These are phyloP conservation scores for Crithidia fasciculata DNA, from an alignment of 208 protist species.

Conservation along the genomic window DNA sequence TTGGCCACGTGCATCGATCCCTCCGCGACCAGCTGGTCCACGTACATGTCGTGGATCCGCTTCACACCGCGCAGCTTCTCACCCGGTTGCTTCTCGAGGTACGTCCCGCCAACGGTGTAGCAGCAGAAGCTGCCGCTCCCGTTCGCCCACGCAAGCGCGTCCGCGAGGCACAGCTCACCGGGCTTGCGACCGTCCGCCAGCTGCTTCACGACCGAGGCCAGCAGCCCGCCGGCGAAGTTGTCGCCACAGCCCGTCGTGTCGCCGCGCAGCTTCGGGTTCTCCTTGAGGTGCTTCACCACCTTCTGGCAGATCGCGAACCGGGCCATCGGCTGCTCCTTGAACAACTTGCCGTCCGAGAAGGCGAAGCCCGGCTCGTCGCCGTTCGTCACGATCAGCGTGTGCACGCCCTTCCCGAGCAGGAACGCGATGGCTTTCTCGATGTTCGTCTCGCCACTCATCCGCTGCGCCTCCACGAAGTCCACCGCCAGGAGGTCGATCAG, in stretches of 20 bases:
- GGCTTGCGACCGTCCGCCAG: conserved; percentile 24
- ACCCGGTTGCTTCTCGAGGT: conserved; percentile 28
- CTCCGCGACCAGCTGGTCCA: conserved; percentile 32
- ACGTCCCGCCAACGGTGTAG: conserved; percentile 40
- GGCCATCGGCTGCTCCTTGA: conserved; percentile 24
- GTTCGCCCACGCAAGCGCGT: conserved; percentile 34
- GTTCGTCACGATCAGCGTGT: conserved; percentile 32
- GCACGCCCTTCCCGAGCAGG: conserved; percentile 26
- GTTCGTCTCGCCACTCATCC: conserved; percentile 34
- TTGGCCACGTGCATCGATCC: conserved; percentile 18
- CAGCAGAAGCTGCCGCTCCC: conserved; percentile 39
- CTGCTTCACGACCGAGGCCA: conserved; percentile 31
- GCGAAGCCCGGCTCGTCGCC: conserved; percentile 24
- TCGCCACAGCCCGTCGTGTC: conserved; percentile 45
- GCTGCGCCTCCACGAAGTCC: conserved; percentile 35
- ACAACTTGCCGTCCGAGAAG: conserved; percentile 30
- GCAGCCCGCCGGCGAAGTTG: conserved; percentile 40
- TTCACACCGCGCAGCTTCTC: conserved; percentile 32
- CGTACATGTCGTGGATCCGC: conserved; percentile 29
- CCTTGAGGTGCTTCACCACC: conserved; percentile 28
- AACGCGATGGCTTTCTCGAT: conserved; percentile 31
- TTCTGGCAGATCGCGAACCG: conserved; percentile 28
- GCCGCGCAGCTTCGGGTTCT: conserved; percentile 32
- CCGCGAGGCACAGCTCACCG: conserved; percentile 24
- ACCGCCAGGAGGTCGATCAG: conserved; percentile 39